Percentiles rank a stretch among this genome's conserved stretches.
These are phyloP conservation scores for Hygrophorus russula DNA, from an alignment of 768 basidiomycete genomes.

Conservation along the genomic window DNA sequence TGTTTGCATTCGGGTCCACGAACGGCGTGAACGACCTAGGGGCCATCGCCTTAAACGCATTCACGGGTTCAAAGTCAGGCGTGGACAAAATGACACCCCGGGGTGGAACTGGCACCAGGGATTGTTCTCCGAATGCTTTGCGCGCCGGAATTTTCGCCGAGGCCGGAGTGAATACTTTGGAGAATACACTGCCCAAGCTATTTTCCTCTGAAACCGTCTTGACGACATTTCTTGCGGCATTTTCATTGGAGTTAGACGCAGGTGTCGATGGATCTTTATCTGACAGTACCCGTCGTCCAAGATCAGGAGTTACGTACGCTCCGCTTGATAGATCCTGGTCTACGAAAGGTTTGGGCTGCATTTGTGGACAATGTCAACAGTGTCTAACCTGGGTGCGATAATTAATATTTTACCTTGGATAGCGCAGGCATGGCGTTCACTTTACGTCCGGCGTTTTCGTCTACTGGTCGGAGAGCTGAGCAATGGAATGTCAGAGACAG, in stretches of 20 bases:
- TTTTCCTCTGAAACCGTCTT: slow-evolving; percentile 26
- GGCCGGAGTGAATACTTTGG: slow-evolving; percentile 57
- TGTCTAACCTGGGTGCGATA: neutral
- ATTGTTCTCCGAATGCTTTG: slow-evolving; percentile 11
- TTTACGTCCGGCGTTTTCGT: slow-evolving; percentile 40
- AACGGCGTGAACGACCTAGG: slow-evolving; percentile 13
- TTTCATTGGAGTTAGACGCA: slow-evolving; percentile 13
- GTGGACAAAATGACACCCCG: slow-evolving; percentile 7
- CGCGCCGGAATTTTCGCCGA: slow-evolving; percentile 22
- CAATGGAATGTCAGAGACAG: slow-evolving; percentile 9
- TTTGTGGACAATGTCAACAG: neutral
- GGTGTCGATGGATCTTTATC: slow-evolving; percentile 36
- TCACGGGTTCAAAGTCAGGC: slow-evolving; percentile 5
- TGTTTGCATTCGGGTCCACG: slow-evolving; percentile 16
- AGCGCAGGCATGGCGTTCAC: slow-evolving; percentile 27
- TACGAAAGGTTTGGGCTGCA: slow-evolving; percentile 57
- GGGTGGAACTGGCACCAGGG: slow-evolving; percentile 11
- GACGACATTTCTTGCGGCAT: slow-evolving; percentile 10
- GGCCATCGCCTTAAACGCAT: slow-evolving; percentile 9
- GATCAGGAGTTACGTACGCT: slow-evolving; percentile 17
- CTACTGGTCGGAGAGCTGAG: slow-evolving; percentile 55
- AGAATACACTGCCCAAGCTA: slow-evolving; percentile 33
- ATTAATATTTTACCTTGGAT: slow-evolving; percentile 24
- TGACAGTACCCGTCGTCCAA: slow-evolving; percentile 30
- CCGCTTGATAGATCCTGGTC: slow-evolving; percentile 42